Conservation (phyloP, 768 basidiomycete genomes). For the Macrocybe gigantea region DNA sequence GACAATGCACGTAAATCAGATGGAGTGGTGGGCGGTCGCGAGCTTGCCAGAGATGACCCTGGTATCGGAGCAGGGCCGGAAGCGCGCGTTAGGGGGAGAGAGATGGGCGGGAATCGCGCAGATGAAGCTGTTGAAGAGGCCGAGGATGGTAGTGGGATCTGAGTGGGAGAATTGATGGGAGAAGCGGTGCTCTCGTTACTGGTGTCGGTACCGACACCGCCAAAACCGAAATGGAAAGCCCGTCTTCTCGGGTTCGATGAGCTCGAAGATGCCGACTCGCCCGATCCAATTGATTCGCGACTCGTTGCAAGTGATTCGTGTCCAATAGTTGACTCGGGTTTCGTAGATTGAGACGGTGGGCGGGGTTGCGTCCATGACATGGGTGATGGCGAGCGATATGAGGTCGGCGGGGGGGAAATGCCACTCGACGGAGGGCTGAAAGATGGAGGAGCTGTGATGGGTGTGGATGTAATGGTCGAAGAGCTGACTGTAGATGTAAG, state of each 20-base stretch:
- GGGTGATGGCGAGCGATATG: not conserved
- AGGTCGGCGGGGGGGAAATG: constrained; percentile 1
- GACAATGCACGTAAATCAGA: constrained; percentile 1
- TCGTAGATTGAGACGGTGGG: too few relatives aligned
- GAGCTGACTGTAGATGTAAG: constrained; percentile 8
- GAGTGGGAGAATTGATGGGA: constrained; percentile 10
- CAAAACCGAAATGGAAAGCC: constrained; percentile 7
- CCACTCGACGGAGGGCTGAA: not conserved
- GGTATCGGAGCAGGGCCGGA: too few relatives aligned
- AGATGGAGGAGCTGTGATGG: not conserved
- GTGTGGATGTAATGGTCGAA: not conserved
- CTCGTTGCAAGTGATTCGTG: not conserved
- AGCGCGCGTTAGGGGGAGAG: constrained; percentile 11
- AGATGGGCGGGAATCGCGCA: constrained; percentile 13
- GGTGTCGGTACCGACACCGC: not conserved
- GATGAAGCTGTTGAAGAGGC: constrained; percentile 8
- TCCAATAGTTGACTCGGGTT: too few relatives aligned
- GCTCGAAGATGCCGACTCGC: constrained; percentile 13
- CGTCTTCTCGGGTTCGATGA: constrained; percentile 13
- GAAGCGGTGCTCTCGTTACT: constrained; percentile 9
- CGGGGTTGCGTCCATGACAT: not conserved
- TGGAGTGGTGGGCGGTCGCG: too few relatives aligned
- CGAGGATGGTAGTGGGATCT: constrained; percentile 7
- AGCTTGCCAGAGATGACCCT: too few relatives aligned
- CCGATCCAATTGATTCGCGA: constrained; percentile 14